Evolutionary conservation across 1,139 yeast species (phyloP).

Genomic region (Geotrichum reessii): DNA sequence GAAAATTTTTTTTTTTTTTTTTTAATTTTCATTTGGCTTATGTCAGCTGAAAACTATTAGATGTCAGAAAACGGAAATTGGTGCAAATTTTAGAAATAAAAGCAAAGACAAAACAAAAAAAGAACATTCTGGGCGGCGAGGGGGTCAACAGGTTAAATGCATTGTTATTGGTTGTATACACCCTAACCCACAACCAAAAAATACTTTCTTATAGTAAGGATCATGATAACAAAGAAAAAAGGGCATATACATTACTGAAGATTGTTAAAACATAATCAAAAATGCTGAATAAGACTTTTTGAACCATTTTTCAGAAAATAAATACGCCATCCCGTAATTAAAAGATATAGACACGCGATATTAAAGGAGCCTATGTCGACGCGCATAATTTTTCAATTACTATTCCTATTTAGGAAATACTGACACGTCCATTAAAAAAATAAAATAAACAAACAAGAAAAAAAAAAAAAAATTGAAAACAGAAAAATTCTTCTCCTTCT

Average conservation of each 20-base stretch:
- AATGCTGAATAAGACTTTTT: background rate
- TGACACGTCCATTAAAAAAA: background rate
- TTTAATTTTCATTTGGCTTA: background rate
- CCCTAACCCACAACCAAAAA: background rate
- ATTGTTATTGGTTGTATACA: background rate
- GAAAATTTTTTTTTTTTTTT: background rate
- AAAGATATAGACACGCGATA: background rate
- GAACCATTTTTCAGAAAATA: background rate
- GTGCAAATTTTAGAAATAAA: background rate
- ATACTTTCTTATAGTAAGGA: background rate
- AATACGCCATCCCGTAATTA: background rate
- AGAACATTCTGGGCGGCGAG: background rate
- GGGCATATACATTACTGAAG: no score
- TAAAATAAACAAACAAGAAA: background rate
- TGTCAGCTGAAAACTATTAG: background rate
- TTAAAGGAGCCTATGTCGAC: background rate
- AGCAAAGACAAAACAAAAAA: background rate
- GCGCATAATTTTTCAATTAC: slow-evolving; percentile 6
- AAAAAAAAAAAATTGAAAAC: slow-evolving; percentile 2
- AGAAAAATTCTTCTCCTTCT: background rate
- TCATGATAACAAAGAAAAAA: background rate
- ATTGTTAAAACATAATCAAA: background rate
- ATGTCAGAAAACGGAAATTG: background rate
- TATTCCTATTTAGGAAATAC: slow-evolving; percentile 1
- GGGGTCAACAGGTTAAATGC: background rate